Conservation (phyloP, 495 filamentous ascomycete species). For the Hypomontagnella submonticulosa region DNA sequence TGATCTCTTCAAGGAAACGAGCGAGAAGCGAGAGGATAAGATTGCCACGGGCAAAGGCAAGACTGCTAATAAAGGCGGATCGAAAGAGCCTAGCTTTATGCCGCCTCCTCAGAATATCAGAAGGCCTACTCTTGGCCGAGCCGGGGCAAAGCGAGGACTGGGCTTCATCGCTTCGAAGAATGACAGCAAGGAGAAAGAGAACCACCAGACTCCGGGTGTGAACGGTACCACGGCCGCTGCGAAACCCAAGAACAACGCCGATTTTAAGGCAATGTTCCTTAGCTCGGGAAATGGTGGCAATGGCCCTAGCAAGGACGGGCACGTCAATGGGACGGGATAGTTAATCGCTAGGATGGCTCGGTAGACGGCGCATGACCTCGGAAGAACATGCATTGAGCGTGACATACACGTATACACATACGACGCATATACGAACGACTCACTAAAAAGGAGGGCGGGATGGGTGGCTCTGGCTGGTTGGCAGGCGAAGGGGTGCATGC, state of each 20-base stretch:
- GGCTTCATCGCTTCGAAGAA: constrained; percentile 54
- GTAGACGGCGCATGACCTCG: constrained; percentile 16
- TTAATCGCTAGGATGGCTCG: neutral
- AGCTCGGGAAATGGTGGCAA: constrained; percentile 27
- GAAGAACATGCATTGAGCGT: constrained; percentile 7
- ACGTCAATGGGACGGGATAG: constrained; percentile 13
- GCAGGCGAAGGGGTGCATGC: constrained; percentile 9
- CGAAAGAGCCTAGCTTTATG: constrained; percentile 52
- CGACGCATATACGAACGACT: too few species aligned
- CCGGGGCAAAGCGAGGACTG: constrained; percentile 66
- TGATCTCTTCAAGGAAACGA: constrained; percentile 73
- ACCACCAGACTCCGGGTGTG: neutral
- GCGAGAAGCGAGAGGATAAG: constrained; percentile 63
- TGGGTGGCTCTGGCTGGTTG: constrained; percentile 1
- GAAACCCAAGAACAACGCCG: constrained; percentile 80
- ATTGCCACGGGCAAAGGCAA: constrained; percentile 57
- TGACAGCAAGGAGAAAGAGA: constrained; percentile 50
- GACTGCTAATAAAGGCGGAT: constrained; percentile 53
- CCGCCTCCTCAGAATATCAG: constrained; percentile 64
- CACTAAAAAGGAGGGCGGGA: too few species aligned
- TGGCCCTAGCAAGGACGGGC: constrained; percentile 10
- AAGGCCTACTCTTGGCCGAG: constrained; percentile 66
- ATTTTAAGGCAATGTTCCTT: constrained; percentile 84
- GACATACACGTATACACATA: constrained; percentile 1
- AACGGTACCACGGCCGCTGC: constrained; percentile 43